Percentiles rank a stretch among this genome's conserved stretches.
phyloP scores from a whole-genome alignment of 371 early-diverging fungal genomes.

The Mucor sp. region DNA sequence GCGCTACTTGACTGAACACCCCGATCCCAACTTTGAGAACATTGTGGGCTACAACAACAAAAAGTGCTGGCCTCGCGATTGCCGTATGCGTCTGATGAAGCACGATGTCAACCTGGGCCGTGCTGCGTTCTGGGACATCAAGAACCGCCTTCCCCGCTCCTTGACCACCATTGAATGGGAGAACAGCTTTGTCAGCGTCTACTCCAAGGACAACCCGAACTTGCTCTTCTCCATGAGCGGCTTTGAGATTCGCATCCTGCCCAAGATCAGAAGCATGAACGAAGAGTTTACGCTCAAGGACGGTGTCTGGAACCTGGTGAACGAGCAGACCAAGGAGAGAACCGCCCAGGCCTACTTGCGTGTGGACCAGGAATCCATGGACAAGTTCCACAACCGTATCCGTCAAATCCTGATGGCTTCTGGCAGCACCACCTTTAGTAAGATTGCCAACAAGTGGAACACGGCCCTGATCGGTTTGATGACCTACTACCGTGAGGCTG shows the following conservation, averaged over 20 bases:
- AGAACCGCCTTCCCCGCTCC: conserved; percentile 95
- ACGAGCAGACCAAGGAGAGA: conserved; percentile 96
- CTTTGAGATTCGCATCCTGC: conserved; percentile 90
- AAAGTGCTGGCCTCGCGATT: conserved; percentile 98
- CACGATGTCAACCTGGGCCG: conserved; percentile 84
- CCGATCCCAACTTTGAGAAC: conserved; percentile 99
- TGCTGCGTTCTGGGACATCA: conserved; percentile 98
- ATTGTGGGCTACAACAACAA: conserved; percentile 98
- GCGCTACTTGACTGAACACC: conserved; percentile 96
- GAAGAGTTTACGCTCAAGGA: conserved; percentile 93
- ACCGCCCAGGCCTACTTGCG: conserved; percentile 96
- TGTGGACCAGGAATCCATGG: conserved; percentile 92
- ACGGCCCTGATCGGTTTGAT: conserved; percentile 94
- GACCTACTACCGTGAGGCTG: conserved; percentile 98
- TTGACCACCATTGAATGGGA: conserved; percentile 98
- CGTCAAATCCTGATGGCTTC: conserved; percentile 98
- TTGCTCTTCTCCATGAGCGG: conserved; percentile 90
- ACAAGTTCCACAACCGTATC: conserved; percentile 94
- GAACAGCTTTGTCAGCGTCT: conserved; percentile 94
- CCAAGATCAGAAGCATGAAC: conserved; percentile 82
- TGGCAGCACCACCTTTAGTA: conserved; percentile 96
- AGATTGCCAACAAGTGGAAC: conserved; percentile 98
- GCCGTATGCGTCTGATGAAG: conserved; percentile 99
- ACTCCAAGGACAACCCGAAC: conserved; percentile 96
- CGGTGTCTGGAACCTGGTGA: conserved; percentile 96